These are phyloP conservation scores for Hanseniaspora clermontiae DNA, from an alignment of 805 yeast genomes.

Conservation along the genomic window DNA sequence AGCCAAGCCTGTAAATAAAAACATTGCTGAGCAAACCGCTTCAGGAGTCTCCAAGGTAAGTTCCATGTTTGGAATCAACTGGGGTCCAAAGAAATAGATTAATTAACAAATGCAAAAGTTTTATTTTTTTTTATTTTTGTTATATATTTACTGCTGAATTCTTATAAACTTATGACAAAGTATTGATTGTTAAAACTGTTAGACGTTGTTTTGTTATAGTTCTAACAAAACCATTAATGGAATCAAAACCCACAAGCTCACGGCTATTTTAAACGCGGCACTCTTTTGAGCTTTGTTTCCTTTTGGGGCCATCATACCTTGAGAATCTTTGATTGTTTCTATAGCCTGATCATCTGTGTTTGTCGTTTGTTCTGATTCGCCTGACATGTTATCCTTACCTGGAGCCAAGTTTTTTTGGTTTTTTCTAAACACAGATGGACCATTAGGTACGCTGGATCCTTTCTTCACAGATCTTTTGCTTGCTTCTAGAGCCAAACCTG, in stretches of 20 bases:
- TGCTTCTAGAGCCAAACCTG: background rate
- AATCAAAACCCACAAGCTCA: background rate
- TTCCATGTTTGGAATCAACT: conserved; percentile 69
- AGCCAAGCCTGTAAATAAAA: conserved; percentile 47
- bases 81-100: conserved; percentile 66
- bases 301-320: background rate
- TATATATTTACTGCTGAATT: background rate
- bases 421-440: background rate
- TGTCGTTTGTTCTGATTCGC: background rate
- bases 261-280: background rate
- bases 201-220: too few species aligned
- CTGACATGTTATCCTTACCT: background rate
- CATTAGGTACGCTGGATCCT: background rate
- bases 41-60: conserved; percentile 15
- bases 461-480: background rate
- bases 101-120: background rate
- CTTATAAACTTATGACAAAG: too few species aligned
- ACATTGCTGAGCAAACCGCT: conserved; percentile 24
- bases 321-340: background rate
- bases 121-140: background rate
- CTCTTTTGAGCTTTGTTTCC: background rate
- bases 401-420: background rate
- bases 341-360: background rate
- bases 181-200: too few species aligned
- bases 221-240: too few species aligned